Evolutionary conservation across 1,284 basidiomycete species (phyloP).

Genomic region (Moniliella sp.): DNA sequence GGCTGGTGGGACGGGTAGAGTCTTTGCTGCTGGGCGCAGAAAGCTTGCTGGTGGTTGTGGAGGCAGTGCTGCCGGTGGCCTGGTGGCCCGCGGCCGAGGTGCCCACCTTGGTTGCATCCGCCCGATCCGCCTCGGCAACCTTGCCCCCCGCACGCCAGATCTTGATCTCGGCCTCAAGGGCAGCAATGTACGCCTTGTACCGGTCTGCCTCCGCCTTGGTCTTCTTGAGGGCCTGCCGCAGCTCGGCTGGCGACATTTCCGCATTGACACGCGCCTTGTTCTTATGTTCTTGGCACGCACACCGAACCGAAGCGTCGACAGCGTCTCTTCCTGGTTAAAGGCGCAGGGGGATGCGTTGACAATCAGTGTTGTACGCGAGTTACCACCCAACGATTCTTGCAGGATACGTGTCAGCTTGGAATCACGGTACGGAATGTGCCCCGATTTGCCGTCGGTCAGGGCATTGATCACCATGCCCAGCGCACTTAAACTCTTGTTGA

Average conservation of each 20-base stretch:
- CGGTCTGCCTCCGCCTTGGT: slow-evolving; percentile 63
- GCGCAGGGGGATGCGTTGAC: slow-evolving; percentile 95
- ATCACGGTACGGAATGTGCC: slow-evolving; percentile 93
- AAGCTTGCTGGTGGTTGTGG: slow-evolving; percentile 23
- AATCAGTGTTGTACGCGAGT: slow-evolving; percentile 91
- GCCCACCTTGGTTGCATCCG: slow-evolving; percentile 43
- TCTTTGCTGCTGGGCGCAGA: too few species aligned
- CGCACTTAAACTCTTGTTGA: slow-evolving; percentile 92
- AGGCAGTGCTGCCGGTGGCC: slow-evolving; percentile 3
- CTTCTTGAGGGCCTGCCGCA: slow-evolving; percentile 75
- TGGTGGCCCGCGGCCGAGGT: slow-evolving; percentile 33
- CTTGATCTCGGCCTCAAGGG: slow-evolving; percentile 71
- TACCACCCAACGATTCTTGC: slow-evolving; percentile 97
- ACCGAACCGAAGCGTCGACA: slow-evolving; percentile 93
- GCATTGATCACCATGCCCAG: slow-evolving; percentile 99
- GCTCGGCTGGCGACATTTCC: slow-evolving; percentile 82
- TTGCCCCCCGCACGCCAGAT: slow-evolving; percentile 71
- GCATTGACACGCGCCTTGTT: slow-evolving; percentile 96
- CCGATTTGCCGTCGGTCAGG: slow-evolving; percentile 66
- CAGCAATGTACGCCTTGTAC: slow-evolving; percentile 66
- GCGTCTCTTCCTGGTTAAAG: slow-evolving; percentile 87
- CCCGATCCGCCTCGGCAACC: slow-evolving; percentile 70
- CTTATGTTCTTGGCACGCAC: slow-evolving; percentile 89
- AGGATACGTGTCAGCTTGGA: slow-evolving; percentile 96
- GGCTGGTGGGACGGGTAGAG: slow-evolving; percentile 50